phyloP scores from a whole-genome alignment of 495 filamentous ascomycete species.

The Thermochaetoides thermophila region DNA sequence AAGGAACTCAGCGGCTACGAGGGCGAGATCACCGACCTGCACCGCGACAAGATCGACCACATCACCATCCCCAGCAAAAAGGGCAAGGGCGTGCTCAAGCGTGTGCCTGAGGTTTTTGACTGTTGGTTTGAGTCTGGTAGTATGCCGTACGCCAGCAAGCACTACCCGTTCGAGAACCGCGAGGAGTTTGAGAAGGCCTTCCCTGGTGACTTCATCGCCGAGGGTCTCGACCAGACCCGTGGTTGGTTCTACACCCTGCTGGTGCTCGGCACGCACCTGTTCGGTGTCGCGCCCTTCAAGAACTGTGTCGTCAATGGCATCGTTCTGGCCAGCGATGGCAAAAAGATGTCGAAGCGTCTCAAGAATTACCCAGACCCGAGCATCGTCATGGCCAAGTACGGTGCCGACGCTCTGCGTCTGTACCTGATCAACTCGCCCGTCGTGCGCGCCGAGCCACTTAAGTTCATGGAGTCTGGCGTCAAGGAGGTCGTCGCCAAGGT shows the following conservation, averaged over 20 bases:
- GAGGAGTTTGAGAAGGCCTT: constrained; percentile 68
- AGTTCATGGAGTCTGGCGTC: constrained; percentile 86
- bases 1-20: constrained; percentile 73
- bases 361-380: constrained; percentile 94
- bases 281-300: constrained; percentile 79
- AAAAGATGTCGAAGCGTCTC: constrained; percentile 97
- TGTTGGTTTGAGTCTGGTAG: constrained; percentile 84
- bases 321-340: constrained; percentile 85
- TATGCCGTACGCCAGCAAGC: constrained; percentile 89
- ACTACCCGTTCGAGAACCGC: constrained; percentile 90
- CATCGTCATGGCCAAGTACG: constrained; percentile 74
- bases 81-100: constrained; percentile 71
- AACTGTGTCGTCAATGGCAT: constrained; percentile 97
- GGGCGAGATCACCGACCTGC: constrained; percentile 78
- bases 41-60: constrained; percentile 86
- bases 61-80: constrained; percentile 91
- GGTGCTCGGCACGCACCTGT: constrained; percentile 83
- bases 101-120: constrained; percentile 88
- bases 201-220: constrained; percentile 93
- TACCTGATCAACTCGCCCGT: constrained; percentile 98
- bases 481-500: constrained; percentile 95
- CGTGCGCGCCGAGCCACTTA: constrained; percentile 77
- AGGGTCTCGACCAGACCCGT: constrained; percentile 65
- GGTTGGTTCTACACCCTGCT: constrained; percentile 96
- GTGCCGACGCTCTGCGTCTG: constrained; percentile 82